These are phyloP conservation scores for Geotrichum citri-aurantii DNA, from an alignment of 1,139 yeast genomes.

Conservation along the genomic window DNA sequence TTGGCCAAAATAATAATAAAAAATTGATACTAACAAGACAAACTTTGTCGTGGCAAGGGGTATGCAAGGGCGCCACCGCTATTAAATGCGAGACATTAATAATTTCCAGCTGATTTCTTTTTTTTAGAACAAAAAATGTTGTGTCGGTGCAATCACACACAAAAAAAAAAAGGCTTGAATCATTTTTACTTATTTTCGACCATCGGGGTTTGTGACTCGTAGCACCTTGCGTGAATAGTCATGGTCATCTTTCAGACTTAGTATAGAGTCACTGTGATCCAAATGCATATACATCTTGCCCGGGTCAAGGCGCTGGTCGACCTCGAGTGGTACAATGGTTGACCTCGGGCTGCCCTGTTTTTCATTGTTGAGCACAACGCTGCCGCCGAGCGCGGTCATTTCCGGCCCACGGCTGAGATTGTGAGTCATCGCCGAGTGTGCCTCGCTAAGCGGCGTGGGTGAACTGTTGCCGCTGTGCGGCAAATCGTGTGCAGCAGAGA, in stretches of 20 bases:
- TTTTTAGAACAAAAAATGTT: no score
- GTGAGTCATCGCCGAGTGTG: slow-evolving; percentile 7
- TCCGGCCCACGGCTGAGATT: neutral
- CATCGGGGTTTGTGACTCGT: slow-evolving; percentile 59
- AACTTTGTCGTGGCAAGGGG: no score
- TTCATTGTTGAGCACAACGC: neutral
- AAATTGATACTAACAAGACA: no score
- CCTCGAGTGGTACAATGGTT: slow-evolving; percentile 45
- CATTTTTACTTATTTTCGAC: neutral
- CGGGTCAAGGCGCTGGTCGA: slow-evolving; percentile 68
- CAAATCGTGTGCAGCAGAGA: slow-evolving; percentile 18
- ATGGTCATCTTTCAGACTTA: slow-evolving; percentile 64
- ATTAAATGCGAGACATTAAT: no score
- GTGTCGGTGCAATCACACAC: no score
- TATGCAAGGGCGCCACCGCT: no score
- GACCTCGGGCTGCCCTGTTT: neutral
- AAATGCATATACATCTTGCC: slow-evolving; percentile 50
- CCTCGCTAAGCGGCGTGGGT: slow-evolving; percentile 11
- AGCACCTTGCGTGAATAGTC: slow-evolving; percentile 69
- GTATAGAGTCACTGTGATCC: slow-evolving; percentile 51
- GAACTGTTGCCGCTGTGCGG: slow-evolving; percentile 17
- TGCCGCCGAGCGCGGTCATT: neutral
- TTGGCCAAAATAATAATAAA: no score
- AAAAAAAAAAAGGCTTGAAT: no score
- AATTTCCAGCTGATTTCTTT: no score